A percentile compares a stretch with the other conserved stretches of the same genome.
Conservation (phyloP, 2,329 filamentous ascomycete genomes). For the Trichoderma guizhouense region DNA sequence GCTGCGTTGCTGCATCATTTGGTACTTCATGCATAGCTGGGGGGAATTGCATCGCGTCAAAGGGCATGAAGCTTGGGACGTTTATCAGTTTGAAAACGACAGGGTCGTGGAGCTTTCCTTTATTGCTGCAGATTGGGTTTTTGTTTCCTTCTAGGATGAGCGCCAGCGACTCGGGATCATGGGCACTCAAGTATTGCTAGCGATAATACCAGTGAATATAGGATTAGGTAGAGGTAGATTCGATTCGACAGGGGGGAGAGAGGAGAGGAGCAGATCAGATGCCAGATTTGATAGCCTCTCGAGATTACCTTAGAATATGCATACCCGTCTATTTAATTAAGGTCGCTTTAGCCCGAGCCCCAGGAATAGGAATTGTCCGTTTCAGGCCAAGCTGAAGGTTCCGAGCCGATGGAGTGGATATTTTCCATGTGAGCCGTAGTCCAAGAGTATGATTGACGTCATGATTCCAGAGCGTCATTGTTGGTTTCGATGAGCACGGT, state of each 20-base stretch:
- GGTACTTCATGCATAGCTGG: constrained; percentile 26
- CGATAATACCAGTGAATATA: constrained; percentile 21
- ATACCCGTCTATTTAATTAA: not conserved
- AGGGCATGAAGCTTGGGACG: constrained; percentile 18
- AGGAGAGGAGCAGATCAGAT: not conserved
- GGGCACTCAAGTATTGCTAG: constrained; percentile 19
- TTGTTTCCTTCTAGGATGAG: constrained; percentile 16
- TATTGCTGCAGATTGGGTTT: not conserved
- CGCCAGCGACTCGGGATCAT: not conserved
- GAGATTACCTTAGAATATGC: not conserved
- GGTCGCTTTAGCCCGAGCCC: not conserved
- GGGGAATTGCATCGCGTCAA: constrained; percentile 30
- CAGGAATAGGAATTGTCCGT: not conserved
- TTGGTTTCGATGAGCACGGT: not conserved
- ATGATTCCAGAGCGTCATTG: not conserved
- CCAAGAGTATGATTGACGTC: constrained; percentile 8
- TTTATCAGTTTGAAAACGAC: constrained; percentile 22
- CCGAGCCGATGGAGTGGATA: not conserved
- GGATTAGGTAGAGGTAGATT: constrained; percentile 19
- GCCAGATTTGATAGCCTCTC: not conserved
- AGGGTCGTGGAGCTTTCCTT: constrained; percentile 26
- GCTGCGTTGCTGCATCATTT: constrained; percentile 27
- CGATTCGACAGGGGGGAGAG: not conserved
- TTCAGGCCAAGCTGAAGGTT: not conserved
- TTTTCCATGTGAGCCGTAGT: not conserved